A percentile compares a stretch with the other conserved stretches of the same genome.
Conservation (phyloP, 441 rosid species). For the Populus hybrid region DNA sequence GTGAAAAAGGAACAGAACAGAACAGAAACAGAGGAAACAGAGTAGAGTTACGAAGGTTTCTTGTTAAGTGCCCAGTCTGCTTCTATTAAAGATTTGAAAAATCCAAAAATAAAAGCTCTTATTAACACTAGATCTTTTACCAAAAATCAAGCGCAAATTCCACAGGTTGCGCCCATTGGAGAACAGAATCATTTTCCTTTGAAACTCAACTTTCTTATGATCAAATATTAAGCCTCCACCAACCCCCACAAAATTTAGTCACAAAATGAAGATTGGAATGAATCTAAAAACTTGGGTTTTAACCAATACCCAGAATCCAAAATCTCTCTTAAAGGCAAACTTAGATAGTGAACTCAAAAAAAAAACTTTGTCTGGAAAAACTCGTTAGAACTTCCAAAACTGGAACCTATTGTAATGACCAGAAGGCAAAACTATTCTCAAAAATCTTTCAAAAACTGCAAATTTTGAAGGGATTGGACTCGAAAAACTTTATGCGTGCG, state of each 20-base stretch:
- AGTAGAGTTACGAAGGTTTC: conserved; percentile 10
- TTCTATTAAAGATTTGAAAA: conserved; percentile 70
- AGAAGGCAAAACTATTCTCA: conserved; percentile 26
- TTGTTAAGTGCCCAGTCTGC: conserved; percentile 49
- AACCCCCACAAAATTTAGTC: conserved; percentile 12
- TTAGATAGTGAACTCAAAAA: background rate
- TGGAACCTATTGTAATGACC: conserved; percentile 25
- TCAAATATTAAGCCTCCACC: conserved; percentile 13
- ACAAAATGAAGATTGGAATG: conserved; percentile 8
- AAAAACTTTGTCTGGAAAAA: background rate
- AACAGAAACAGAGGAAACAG: conserved; percentile 19
- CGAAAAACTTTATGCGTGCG: background rate
- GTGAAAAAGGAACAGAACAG: background rate
- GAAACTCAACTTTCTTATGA: conserved; percentile 33
- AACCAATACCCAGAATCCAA: conserved; percentile 31
- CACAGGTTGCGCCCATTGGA: conserved; percentile 44
- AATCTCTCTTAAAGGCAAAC: conserved; percentile 12
- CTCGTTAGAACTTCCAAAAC: conserved; percentile 27
- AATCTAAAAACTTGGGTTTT: background rate
- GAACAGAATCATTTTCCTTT: conserved; percentile 51
- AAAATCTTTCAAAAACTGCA: conserved; percentile 12
- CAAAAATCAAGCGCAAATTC: conserved; percentile 53
- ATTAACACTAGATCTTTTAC: conserved; percentile 52
- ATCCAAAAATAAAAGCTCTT: conserved; percentile 89
- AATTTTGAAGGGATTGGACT: conserved; percentile 1